These are phyloP conservation scores for Neospora caninum DNA, from an alignment of 169 alveolate species.

Conservation along the genomic window DNA sequence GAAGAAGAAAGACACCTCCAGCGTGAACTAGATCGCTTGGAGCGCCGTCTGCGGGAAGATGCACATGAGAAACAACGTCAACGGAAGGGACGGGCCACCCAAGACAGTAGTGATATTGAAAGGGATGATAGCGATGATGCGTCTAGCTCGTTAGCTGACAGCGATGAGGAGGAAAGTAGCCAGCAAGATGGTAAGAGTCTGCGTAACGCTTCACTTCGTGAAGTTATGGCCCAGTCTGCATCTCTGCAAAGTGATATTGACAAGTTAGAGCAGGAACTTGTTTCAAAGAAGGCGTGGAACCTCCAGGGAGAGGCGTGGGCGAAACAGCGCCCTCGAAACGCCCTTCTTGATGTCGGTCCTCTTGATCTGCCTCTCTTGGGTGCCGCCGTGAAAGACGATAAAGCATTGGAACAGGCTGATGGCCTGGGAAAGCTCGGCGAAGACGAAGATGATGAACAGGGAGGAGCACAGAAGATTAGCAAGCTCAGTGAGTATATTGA, in stretches of 20 bases:
- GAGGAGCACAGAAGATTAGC: not conserved
- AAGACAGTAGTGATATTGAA: not conserved
- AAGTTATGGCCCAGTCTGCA: constrained; percentile 14
- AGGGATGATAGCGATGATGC: constrained; percentile 42
- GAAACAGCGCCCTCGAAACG: constrained; percentile 45
- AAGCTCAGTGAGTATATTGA: constrained; percentile 47
- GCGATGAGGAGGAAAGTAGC: constrained; percentile 27
- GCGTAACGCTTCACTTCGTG: not conserved
- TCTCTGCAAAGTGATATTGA: constrained; percentile 37
- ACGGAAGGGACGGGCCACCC: not conserved
- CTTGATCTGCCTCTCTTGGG: constrained; percentile 42
- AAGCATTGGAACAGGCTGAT: constrained; percentile 13
- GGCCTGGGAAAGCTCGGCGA: constrained; percentile 28
- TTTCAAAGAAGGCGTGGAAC: constrained; percentile 52
- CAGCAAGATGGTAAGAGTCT: not conserved
- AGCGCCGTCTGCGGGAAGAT: constrained; percentile 27
- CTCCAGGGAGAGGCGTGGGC: constrained; percentile 63
- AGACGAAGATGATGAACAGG: constrained; percentile 5
- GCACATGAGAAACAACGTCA: constrained; percentile 33
- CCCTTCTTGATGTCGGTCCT: constrained; percentile 44
- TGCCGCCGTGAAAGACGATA: constrained; percentile 33
- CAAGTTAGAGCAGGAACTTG: constrained; percentile 52
- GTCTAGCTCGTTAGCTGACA: not conserved
- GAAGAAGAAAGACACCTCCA: constrained; percentile 51
- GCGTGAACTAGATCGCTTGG: constrained; percentile 38